phyloP scores from a whole-genome alignment of 129 eudicot species.

The Chrysanthemum lavandulifolium region DNA sequence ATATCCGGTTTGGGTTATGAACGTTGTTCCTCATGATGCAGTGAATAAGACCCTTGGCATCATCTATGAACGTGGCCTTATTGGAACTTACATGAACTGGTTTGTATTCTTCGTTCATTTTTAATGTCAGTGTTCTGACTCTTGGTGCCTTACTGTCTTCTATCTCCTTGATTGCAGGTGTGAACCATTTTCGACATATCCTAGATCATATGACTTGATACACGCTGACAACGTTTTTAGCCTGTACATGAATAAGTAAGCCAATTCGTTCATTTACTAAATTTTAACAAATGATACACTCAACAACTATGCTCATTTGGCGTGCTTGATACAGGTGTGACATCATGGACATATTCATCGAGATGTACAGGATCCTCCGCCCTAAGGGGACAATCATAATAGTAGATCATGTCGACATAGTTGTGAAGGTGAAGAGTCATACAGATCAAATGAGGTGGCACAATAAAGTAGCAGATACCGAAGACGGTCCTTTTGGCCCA shows the following conservation, averaged over 20 bases:
- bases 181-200: conserved; percentile 54
- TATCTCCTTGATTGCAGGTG: conserved; percentile 38
- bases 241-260: conserved; percentile 48
- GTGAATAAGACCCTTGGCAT: conserved; percentile 24
- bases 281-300: not conserved
- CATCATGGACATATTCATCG: conserved; percentile 36
- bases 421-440: conserved; percentile 37
- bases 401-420: conserved; percentile 43
- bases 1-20: conserved; percentile 50
- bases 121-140: not conserved
- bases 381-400: conserved; percentile 46
- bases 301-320: not conserved
- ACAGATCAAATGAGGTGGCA: conserved; percentile 39
- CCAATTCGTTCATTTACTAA: not conserved
- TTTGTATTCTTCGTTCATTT: not conserved
- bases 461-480: conserved; percentile 24
- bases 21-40: conserved; percentile 39
- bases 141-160: not conserved
- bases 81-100: conserved; percentile 48
- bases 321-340: conserved; percentile 30
- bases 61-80: conserved; percentile 37
- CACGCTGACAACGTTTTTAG: conserved; percentile 48
- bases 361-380: conserved; percentile 43
- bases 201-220: conserved; percentile 48
- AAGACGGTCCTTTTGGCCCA: conserved; percentile 39